Base-by-base conservation (phyloP, 495 filamentous ascomycete species). In the Astrothelium subdiscretum region DNA sequence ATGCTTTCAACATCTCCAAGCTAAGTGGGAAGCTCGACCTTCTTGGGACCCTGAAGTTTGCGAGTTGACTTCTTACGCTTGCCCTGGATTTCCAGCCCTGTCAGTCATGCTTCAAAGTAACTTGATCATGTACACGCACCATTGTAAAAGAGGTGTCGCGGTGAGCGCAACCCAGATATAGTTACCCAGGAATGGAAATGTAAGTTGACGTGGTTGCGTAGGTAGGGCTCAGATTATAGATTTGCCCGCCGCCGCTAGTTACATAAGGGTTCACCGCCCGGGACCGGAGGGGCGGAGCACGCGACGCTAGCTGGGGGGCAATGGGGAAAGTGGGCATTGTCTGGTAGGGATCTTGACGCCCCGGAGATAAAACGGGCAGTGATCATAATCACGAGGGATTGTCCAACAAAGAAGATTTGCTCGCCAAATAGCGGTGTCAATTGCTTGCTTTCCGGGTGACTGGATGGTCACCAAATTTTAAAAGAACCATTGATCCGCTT, bases 1-100 rank as follows among this genome's bases (percentile, higher is more conserved):
- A 52, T 18, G 3, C 32, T 3, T 26, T 26, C 48, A 44, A 13
- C 15, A 32, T 35, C 29, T 24, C 20, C 27, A 38, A 31, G 63
- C 29, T 40, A 61, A 32, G 59, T 27, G 42, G 20, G 24, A 24
- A 35, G 27, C 15, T 31, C 44, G 62, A 92, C 91, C 86, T 87
- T 96, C 75, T 87, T 90, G 29, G 87, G 84, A 59, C 86, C 89
- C 71, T 87, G 84, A 1, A 91, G 92, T 75, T 90, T 89, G 66
- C 86, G 80, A 63, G 89, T 85, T 31, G 88, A 87, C 85, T 95
- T 95, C 87, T 97, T 97, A 71, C 92, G 87, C 79, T 98, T 98
- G 60, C 92, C 92, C 76, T 73, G 27, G n/a, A 59, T 54, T 57
- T 43, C 15, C 3, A 31, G 3, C 32, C 0, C 22, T 32, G 13